phyloP scores from a whole-genome alignment of 805 yeast genomes.

The Candida yuanshanica region DNA sequence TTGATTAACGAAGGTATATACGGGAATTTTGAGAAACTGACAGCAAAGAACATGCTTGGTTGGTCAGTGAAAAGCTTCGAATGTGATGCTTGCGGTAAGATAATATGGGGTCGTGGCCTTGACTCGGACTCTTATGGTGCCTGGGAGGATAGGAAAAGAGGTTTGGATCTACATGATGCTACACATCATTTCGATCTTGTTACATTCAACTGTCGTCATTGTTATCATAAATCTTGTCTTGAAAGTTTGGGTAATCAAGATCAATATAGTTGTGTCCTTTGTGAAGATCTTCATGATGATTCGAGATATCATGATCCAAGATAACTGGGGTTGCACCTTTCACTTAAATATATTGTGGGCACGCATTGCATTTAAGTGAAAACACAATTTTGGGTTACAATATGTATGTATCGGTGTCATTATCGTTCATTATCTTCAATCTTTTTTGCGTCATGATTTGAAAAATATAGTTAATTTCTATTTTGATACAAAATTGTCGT shows the following conservation, averaged over 20 bases:
- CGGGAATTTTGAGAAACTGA: constrained; percentile 38
- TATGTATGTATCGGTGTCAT: too few species aligned
- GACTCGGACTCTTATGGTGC: constrained; percentile 41
- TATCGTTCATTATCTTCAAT: too few species aligned
- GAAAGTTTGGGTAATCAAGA: constrained; percentile 37
- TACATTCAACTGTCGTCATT: constrained; percentile 61
- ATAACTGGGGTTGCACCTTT: too few species aligned
- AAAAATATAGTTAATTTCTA: too few species aligned
- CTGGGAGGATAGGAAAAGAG: constrained; percentile 47
- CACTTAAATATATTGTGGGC: too few species aligned
- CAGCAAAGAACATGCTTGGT: constrained; percentile 44
- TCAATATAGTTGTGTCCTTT: constrained; percentile 34
- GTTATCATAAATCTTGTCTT: constrained; percentile 56
- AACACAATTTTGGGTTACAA: too few species aligned
- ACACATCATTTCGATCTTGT: constrained; percentile 30
- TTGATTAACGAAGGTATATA: constrained; percentile 54
- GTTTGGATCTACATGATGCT: constrained; percentile 3
- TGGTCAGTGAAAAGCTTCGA: constrained; percentile 52
- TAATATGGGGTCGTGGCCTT: constrained; percentile 64
- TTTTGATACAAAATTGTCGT: not conserved
- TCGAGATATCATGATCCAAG: too few species aligned
- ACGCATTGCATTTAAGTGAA: too few species aligned
- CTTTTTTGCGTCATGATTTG: not conserved
- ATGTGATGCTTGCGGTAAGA: constrained; percentile 75
- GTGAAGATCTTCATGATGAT: too few species aligned